Percentiles rank a stretch among this genome's conserved stretches.
phyloP scores from a whole-genome alignment of 176 grass and related monocot species.

The Paspalum vaginatum region DNA sequence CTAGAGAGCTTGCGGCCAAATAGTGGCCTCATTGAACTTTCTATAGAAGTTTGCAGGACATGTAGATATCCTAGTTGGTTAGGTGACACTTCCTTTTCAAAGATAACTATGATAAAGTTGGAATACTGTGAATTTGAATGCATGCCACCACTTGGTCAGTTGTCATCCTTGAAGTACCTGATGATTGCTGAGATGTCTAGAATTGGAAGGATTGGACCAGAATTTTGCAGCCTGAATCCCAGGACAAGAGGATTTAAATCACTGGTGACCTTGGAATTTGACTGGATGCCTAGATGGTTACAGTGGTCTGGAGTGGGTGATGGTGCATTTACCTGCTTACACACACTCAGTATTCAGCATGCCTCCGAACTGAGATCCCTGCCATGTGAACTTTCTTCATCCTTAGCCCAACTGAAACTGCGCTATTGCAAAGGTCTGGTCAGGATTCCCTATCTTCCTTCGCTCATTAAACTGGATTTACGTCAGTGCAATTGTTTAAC shows the following conservation, averaged over 20 bases:
- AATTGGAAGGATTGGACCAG: constrained; percentile 8
- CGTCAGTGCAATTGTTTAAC: not conserved
- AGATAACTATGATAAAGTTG: not conserved
- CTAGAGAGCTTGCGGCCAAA: constrained; percentile 9
- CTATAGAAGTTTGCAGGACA: not conserved
- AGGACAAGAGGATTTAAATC: constrained; percentile 28
- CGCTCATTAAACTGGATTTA: not conserved
- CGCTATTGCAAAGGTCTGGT: not conserved
- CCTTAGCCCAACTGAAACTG: not conserved
- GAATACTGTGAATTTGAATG: constrained; percentile 13
- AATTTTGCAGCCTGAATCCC: constrained; percentile 24
- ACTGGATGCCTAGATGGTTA: not conserved
- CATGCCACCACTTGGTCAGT: constrained; percentile 24
- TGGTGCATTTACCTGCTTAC: constrained; percentile 8
- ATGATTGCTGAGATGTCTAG: not conserved
- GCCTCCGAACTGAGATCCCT: constrained; percentile 23
- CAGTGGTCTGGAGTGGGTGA: constrained; percentile 8
- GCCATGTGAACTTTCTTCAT: not conserved
- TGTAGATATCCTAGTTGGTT: constrained; percentile 30
- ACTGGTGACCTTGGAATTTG: not conserved
- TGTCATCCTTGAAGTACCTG: constrained; percentile 10
- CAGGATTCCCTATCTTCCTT: constrained; percentile 6
- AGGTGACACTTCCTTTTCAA: constrained; percentile 18
- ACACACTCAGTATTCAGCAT: not conserved
- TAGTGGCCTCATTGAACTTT: not conserved